Conservation (phyloP, 1,139 yeast genomes). For the Geotrichum phurueaensis region DNA sequence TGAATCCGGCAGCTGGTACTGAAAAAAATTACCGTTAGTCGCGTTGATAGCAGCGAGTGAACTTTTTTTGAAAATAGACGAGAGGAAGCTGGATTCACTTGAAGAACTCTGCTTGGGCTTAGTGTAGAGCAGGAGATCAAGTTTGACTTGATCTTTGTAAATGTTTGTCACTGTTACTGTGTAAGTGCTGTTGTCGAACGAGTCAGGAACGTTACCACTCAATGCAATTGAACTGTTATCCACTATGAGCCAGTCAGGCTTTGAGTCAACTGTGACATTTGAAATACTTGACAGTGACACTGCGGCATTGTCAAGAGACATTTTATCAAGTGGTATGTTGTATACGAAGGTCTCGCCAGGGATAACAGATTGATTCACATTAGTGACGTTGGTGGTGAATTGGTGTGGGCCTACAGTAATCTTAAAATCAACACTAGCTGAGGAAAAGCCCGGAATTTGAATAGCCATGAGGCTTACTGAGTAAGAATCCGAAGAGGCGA, state of each 20-base stretch:
- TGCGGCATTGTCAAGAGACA: conserved; percentile 53
- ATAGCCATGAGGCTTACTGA: conserved; percentile 70
- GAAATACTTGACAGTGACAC: conserved; percentile 52
- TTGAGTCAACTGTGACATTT: conserved; percentile 37
- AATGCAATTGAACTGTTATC: conserved; percentile 36
- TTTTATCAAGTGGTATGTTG: conserved; percentile 53
- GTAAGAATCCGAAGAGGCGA: conserved; percentile 79
- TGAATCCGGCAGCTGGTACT: conserved; percentile 47
- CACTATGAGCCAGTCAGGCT: conserved; percentile 47
- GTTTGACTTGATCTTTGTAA: conserved; percentile 60
- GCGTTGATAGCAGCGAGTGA: conserved; percentile 48
- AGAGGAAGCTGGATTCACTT: background rate
- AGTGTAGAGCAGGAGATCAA: conserved; percentile 40
- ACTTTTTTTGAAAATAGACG: conserved; percentile 13
- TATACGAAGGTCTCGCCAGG: conserved; percentile 50
- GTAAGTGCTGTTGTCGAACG: conserved; percentile 37
- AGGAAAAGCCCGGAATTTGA: conserved; percentile 70
- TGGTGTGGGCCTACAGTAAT: conserved; percentile 84
- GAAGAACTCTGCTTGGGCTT: background rate
- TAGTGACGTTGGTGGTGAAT: conserved; percentile 54
- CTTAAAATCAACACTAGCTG: conserved; percentile 62
- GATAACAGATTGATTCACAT: conserved; percentile 54
- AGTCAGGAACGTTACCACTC: conserved; percentile 50
- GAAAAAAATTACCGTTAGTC: conserved; percentile 54
- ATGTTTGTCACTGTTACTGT: conserved; percentile 54